Evolutionary conservation across 495 filamentous ascomycete genomes (phyloP), one percentile per base, ranked within the genome.

Genomic region (Hyaloscypha hepaticicola): DNA sequence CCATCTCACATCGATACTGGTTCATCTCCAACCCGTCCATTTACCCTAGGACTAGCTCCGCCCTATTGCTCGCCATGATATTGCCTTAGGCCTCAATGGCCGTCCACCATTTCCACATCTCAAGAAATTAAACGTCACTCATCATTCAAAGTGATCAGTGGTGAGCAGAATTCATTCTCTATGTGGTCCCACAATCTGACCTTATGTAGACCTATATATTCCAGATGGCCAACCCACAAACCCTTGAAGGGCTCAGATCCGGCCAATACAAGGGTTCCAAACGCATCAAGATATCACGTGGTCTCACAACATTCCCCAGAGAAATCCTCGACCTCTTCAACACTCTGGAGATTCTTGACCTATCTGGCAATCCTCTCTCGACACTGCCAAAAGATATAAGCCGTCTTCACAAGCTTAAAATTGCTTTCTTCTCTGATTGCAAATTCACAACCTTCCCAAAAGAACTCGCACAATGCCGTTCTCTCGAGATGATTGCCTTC

Each of bases 401-500:
- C 22, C 64, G 72, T 22, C 61, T 81, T 1, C 74, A 77, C 53
- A 75, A 78, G 29, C 75, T 82, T 45, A 78, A 77, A 71, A 72
- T 76, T 51, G 72, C 72, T 6, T 75, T 79, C 57, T 75, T 82
- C 38, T 79, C 77, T 24, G 63, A 77, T 63, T 80, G 79, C 73
- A 76, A 71, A 38, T 82, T 81, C 66, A 58, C 68, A 3, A 65
- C 72, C 45, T 82, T 81, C 34, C 78, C 79, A 1, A 64, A 56
- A n/a, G 72, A 73, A 56, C 61, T 80, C 26, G 72, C 74, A 59
- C 52, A 71, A 72, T 80, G 77, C 63, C 75, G 72, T 9, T 66
- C 70, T 51, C 74, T 81, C 25, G 76, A 78, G 65, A 81, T 77
- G 72, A 72, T 80, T 28, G 78, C 75, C 7, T 79, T 81, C 69